These are phyloP conservation scores for Epichloe gansuensis DNA, from an alignment of 2,329 filamentous ascomycete genomes.

Conservation along the genomic window DNA sequence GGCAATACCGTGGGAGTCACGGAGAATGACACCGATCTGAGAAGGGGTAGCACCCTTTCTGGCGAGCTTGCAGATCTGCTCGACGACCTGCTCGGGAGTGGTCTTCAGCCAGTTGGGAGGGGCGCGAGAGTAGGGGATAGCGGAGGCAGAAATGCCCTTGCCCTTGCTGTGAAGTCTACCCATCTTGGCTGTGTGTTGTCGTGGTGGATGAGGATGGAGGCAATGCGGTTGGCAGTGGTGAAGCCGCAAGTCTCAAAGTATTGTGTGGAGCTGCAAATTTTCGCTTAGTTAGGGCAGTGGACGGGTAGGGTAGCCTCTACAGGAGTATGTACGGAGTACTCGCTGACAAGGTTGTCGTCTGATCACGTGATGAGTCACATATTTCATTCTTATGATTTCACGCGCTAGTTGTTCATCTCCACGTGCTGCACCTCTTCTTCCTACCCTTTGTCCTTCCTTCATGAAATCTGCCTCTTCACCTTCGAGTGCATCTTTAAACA, in stretches of 20 bases:
- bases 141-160: constrained; percentile 96
- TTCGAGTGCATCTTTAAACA: not conserved
- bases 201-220: constrained; percentile 23
- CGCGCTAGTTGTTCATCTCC: not conserved
- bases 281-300: constrained; percentile 36
- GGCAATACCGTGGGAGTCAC: constrained; percentile 95
- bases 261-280: constrained; percentile 32
- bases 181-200: constrained; percentile 51
- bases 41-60: constrained; percentile 98
- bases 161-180: constrained; percentile 98
- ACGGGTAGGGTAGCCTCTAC: not conserved
- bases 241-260: constrained; percentile 15
- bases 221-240: constrained; percentile 16
- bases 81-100: constrained; percentile 94
- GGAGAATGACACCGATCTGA: constrained; percentile 96
- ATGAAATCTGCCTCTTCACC: not conserved
- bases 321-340: too few relatives aligned
- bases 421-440: not conserved
- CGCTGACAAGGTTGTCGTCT: not conserved
- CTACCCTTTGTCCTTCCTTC: not conserved
- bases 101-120: constrained; percentile 96
- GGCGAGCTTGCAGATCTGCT: constrained; percentile 98
- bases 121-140: constrained; percentile 92
- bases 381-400: not conserved
- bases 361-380: not conserved